These are phyloP conservation scores for Cydonia oblonga DNA, from an alignment of 331 rosid species.

Conservation along the genomic window DNA sequence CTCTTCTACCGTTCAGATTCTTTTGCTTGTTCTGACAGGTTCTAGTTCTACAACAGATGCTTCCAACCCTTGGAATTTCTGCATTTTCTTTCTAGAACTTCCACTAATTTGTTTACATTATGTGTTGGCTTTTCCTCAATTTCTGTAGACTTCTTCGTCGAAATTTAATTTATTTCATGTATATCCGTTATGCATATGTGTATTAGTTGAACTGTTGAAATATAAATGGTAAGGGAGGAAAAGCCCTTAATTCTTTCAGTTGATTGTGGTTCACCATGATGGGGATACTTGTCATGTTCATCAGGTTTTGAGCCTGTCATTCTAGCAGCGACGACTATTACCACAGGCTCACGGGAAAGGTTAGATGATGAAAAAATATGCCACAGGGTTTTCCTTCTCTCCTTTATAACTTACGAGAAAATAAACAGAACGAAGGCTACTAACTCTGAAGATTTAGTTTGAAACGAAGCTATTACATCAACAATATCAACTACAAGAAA, in stretches of 20 bases:
- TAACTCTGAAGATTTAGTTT: not conserved
- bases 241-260: not conserved
- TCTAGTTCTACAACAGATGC: slow-evolving; percentile 63
- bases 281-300: not conserved
- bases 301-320: not conserved
- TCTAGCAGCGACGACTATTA: not conserved
- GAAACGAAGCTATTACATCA: not conserved
- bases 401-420: not conserved
- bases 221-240: not conserved
- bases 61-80: slow-evolving; percentile 67
- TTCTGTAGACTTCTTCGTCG: not conserved
- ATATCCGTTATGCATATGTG: not conserved
- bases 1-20: slow-evolving; percentile 69
- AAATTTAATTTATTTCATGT: not conserved
- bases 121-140: not conserved
- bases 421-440: not conserved
- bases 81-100: slow-evolving; percentile 74
- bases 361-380: not conserved
- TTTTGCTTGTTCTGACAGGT: slow-evolving; percentile 47
- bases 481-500: not conserved
- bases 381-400: not conserved
- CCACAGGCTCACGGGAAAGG: not conserved
- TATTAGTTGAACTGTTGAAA: not conserved
- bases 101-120: slow-evolving; percentile 18
- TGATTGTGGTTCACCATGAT: not conserved